Base-by-base conservation (phyloP, 192 early-diverging fungal species). In the Rhizophlyctis rosea region DNA sequence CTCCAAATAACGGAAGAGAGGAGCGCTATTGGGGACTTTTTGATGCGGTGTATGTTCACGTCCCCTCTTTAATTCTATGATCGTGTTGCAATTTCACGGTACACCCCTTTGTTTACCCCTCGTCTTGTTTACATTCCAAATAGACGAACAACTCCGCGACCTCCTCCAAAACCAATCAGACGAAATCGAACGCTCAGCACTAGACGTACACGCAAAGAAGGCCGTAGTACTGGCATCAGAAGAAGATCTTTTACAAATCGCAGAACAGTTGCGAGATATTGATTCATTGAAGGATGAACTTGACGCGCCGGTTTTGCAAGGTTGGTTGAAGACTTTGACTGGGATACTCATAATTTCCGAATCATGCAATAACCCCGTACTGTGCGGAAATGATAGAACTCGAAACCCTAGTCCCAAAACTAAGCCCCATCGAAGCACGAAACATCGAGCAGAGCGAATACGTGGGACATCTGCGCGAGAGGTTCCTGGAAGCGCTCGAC, bases 141-240 rank as follows among this genome's bases (percentile, higher is more conserved):
- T 29, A 63, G 61, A 63, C 34, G 50, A 32, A 7, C 51, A 36
- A n/a, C 4, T 63, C 21, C 61, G 61, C 16, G 61, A 63, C 21
- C 4, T 67, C 3, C n/a, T 67, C 24, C 55, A 60, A 32, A 44
- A 61, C 27, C 34, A 48, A 3, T 11, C 13, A 3, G 50, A 67
- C 21, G 52, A 63, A 34, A 28, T 63, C n/a, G 59, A 60, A 18
- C n/a, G 7, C 13, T 49, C 27, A 3, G 52, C 50, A 34, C 59
- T 70, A 32, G 69, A 71, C 50, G 9, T 49, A 48, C 50, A 1
- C 4, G 31, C 59, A 0, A 72, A 72, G 36, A 27, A 57, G 13
- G 70, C 66, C 5, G 61, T 72, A n/a, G 47, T 72, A 14, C 54
- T 72, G 0, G 52, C 57, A 2, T 51, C 70, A 0, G 70, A 67